phyloP scores from a whole-genome alignment of 805 yeast species.

The Suhomyces emberorum region DNA sequence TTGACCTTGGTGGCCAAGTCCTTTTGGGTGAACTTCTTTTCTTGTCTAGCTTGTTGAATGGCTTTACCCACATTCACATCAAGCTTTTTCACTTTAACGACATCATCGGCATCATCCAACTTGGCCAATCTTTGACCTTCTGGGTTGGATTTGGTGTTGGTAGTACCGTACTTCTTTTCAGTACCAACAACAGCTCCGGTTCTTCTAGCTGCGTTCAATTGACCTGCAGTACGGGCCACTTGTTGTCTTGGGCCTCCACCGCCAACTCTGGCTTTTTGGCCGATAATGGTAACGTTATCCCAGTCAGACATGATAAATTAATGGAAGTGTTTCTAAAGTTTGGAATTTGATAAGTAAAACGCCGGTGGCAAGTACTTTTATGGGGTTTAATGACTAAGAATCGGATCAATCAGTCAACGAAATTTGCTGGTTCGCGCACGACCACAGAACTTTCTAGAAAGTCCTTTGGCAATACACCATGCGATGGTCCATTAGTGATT shows the following conservation, averaged over 20 bases:
- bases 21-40: conserved; percentile 87
- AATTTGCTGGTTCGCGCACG: conserved; percentile 2
- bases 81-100: conserved; percentile 86
- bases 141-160: conserved; percentile 61
- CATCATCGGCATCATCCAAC: conserved; percentile 90
- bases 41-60: conserved; percentile 80
- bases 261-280: conserved; percentile 83
- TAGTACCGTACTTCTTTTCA: conserved; percentile 81
- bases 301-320: conserved; percentile 59
- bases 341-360: not conserved
- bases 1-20: conserved; percentile 93
- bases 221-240: conserved; percentile 75
- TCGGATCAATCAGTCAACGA: not conserved
- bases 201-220: conserved; percentile 92
- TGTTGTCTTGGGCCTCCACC: conserved; percentile 82
- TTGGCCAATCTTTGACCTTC: conserved; percentile 95
- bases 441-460: conserved; percentile 4
- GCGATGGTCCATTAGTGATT: too few relatives aligned
- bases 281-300: conserved; percentile 89
- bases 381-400: not conserved
- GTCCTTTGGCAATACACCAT: too few relatives aligned
- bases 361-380: not conserved
- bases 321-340: not conserved
- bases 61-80: conserved; percentile 84
- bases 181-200: conserved; percentile 83